Evolutionary conservation across 345 rosid species (phyloP).

Genomic region (Erodium maritimum): DNA sequence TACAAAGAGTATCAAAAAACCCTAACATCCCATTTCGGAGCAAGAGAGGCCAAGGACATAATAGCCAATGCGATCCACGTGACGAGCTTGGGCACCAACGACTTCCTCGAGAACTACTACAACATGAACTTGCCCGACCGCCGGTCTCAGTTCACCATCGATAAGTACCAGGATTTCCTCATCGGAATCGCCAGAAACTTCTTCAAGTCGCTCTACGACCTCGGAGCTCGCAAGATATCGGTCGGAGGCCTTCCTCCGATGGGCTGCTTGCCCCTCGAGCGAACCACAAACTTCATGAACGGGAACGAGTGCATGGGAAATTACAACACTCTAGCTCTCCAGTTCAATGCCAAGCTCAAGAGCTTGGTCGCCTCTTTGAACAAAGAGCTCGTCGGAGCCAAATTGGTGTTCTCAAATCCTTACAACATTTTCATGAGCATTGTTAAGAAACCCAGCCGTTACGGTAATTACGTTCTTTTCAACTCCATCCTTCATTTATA

Average conservation of each 20-base stretch:
- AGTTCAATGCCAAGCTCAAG: slow-evolving; percentile 38
- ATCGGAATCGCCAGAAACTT: slow-evolving; percentile 24
- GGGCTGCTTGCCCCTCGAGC: slow-evolving; percentile 67
- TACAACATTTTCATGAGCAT: slow-evolving; percentile 29
- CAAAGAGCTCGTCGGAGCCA: slow-evolving; percentile 30
- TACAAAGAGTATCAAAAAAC: slow-evolving; percentile 37
- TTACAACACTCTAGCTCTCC: slow-evolving; percentile 39
- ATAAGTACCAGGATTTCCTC: slow-evolving; percentile 36
- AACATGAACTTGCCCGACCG: slow-evolving; percentile 16
- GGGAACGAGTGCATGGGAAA: slow-evolving; percentile 18
- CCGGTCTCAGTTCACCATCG: slow-evolving; percentile 19
- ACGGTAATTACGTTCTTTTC: slow-evolving; percentile 18
- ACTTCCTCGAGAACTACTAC: slow-evolving; percentile 57
- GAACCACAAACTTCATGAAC: slow-evolving; percentile 28
- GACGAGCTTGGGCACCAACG: slow-evolving; percentile 56
- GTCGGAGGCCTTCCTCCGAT: slow-evolving; percentile 53
- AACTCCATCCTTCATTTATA: neutral
- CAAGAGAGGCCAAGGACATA: slow-evolving; percentile 15
- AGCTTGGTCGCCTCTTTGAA: slow-evolving; percentile 18
- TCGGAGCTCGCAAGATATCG: slow-evolving; percentile 46
- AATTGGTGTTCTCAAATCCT: slow-evolving; percentile 31
- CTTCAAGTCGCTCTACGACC: slow-evolving; percentile 21
- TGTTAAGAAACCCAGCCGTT: slow-evolving; percentile 25
- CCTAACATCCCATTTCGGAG: slow-evolving; percentile 29
- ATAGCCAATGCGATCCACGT: slow-evolving; percentile 29